Evolutionary conservation across 2,329 filamentous ascomycete species (phyloP).

Genomic region (Stemphylium beticola): DNA sequence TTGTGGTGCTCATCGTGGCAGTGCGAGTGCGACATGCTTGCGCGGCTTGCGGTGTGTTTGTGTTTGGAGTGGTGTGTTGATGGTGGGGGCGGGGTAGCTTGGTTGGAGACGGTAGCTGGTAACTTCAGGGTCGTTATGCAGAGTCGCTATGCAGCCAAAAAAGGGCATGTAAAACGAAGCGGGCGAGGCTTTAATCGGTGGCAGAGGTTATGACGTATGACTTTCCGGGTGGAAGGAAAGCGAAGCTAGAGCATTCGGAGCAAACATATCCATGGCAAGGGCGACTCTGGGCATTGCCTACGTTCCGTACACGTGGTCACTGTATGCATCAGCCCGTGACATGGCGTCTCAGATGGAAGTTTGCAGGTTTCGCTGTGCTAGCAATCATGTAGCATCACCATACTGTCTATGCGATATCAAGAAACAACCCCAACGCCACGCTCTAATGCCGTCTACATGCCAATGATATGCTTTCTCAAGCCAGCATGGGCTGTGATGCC

Average conservation of each 20-base stretch:
- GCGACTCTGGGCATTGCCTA: conserved; percentile 8
- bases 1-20: conserved; percentile 40
- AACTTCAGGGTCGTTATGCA: conserved; percentile 3
- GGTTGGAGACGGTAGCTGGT: background rate
- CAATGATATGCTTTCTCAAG: conserved; percentile 26
- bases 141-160: background rate
- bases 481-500: conserved; percentile 46
- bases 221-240: background rate
- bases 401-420: conserved; percentile 6
- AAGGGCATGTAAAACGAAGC: background rate
- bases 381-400: conserved; percentile 5
- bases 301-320: conserved; percentile 27
- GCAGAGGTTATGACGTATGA: conserved; percentile 8
- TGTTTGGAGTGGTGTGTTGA: conserved; percentile 11
- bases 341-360: background rate
- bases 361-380: background rate
- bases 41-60: conserved; percentile 3
- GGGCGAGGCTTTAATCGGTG: background rate
- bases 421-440: conserved; percentile 40
- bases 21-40: conserved; percentile 16
- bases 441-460: conserved; percentile 36
- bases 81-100: conserved; percentile 39
- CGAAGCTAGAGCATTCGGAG: conserved; percentile 7
- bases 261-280: conserved; percentile 8
- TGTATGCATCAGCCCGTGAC: background rate